Evolutionary conservation across 2,329 filamentous ascomycete genomes (phyloP).

Genomic region (Arachnomyces sp.): DNA sequence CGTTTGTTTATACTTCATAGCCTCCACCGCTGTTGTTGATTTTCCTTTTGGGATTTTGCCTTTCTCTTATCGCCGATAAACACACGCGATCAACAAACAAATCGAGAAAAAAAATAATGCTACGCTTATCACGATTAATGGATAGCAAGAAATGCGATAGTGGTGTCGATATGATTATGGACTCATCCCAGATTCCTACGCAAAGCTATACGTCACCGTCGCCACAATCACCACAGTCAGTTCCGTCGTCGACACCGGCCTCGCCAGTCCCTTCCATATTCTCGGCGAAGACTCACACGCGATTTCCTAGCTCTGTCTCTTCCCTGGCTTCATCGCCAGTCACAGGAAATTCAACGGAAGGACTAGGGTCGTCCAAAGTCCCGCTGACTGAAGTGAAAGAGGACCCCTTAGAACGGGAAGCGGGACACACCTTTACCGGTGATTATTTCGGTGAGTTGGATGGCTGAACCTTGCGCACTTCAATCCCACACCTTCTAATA

Average conservation of each 20-base stretch:
- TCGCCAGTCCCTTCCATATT: constrained; percentile 35
- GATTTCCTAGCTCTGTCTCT: constrained; percentile 60
- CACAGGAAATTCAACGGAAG: constrained; percentile 42
- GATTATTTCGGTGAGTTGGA: constrained; percentile 68
- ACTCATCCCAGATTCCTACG: constrained; percentile 11
- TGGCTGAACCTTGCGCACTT: constrained; percentile 7
- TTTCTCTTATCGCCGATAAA: too few relatives aligned
- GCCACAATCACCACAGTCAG: constrained; percentile 25
- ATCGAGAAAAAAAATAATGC: constrained; percentile 19
- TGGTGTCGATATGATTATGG: constrained; percentile 20
- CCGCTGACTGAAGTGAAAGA: constrained; percentile 76
- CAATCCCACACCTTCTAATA: constrained; percentile 4
- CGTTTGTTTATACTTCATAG: too few relatives aligned
- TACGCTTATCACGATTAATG: constrained; percentile 27
- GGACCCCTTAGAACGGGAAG: constrained; percentile 62
- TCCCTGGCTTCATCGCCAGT: constrained; percentile 58
- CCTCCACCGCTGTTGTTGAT: too few relatives aligned
- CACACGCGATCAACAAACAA: constrained; percentile 1
- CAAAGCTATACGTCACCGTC: constrained; percentile 9
- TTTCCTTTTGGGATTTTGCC: too few relatives aligned
- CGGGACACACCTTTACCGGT: constrained; percentile 44
- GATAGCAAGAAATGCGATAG: constrained; percentile 25
- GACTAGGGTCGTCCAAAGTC: constrained; percentile 48
- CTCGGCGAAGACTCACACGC: constrained; percentile 30
- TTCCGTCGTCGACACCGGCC: constrained; percentile 29